phyloP scores from a whole-genome alignment of 805 yeast genomes.

The Yarrowia hollandica region DNA sequence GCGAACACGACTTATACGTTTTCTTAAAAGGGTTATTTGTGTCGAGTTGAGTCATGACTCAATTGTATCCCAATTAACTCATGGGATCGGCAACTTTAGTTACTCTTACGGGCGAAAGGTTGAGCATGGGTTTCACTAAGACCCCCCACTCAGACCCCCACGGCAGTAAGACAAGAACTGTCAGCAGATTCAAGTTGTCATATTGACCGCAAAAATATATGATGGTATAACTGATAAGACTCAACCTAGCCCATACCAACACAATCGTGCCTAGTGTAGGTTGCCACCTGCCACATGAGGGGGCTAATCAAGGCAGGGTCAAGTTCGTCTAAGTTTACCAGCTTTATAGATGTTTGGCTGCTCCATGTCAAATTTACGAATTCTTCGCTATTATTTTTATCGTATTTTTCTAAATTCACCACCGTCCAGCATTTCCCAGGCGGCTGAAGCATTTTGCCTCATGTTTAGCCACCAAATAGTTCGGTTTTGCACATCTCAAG shows the following conservation, averaged over 20 bases:
- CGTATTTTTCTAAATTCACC: not conserved
- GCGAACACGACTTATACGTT: constrained; percentile 17
- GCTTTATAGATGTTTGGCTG: not conserved
- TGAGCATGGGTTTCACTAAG: not conserved
- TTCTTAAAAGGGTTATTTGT: no score
- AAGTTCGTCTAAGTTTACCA: not conserved
- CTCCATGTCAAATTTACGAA: not conserved
- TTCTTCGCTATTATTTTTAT: not conserved
- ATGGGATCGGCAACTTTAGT: not conserved
- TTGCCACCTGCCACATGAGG: no score
- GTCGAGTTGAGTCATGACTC: constrained; percentile 15
- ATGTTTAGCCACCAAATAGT: not conserved
- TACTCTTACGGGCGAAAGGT: not conserved
- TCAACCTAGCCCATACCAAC: not conserved
- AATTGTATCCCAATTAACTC: not conserved
- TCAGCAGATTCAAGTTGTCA: no score
- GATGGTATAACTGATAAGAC: no score
- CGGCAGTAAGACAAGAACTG: no score
- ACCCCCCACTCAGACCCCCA: no score
- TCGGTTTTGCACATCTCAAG: not conserved
- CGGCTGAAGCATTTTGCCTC: constrained; percentile 15
- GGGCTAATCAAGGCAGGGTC: not conserved
- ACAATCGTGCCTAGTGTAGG: no score
- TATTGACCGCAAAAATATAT: no score
- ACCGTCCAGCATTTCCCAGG: not conserved